These are phyloP conservation scores for Bipolaris oryzae DNA, from an alignment of 2,329 filamentous ascomycete species.

Conservation along the genomic window DNA sequence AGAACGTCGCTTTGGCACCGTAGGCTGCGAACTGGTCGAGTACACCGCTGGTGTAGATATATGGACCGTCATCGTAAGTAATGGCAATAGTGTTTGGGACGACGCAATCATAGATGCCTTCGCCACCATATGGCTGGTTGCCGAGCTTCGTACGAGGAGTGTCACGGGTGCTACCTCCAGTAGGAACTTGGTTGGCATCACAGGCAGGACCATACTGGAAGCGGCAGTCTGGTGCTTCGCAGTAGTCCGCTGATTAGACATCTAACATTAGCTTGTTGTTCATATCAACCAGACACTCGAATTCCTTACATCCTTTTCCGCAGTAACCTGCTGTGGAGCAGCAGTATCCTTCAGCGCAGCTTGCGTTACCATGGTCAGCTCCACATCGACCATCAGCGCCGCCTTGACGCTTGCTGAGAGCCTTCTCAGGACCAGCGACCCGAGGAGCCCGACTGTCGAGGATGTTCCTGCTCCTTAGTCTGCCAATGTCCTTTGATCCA, in stretches of 20 bases:
- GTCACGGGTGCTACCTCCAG: conserved; percentile 60
- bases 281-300: too few relatives aligned
- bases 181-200: conserved; percentile 61
- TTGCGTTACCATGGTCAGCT: conserved; percentile 30
- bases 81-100: conserved; percentile 65
- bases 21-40: conserved; percentile 63
- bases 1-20: conserved; percentile 71
- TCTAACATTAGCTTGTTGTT: background rate
- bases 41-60: conserved; percentile 65
- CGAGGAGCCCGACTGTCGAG: conserved; percentile 20
- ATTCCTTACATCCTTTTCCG: conserved; percentile 32
- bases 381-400: conserved; percentile 44
- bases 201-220: conserved; percentile 65
- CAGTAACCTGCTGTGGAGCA: conserved; percentile 38
- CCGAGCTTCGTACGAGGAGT: conserved; percentile 61
- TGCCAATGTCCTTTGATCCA: conserved; percentile 24
- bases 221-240: conserved; percentile 65
- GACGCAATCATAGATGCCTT: conserved; percentile 61
- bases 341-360: conserved; percentile 43
- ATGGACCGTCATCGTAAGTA: conserved; percentile 71
- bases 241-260: conserved; percentile 53
- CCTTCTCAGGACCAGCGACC: conserved; percentile 19
- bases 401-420: conserved; percentile 40
- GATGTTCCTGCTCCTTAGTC: conserved; percentile 36
- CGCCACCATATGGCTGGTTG: conserved; percentile 61